Evolutionary conservation across 176 grass and related monocot species (phyloP), one percentile per base, ranked within the genome.

Genomic region (Oryza coarctata): DNA sequence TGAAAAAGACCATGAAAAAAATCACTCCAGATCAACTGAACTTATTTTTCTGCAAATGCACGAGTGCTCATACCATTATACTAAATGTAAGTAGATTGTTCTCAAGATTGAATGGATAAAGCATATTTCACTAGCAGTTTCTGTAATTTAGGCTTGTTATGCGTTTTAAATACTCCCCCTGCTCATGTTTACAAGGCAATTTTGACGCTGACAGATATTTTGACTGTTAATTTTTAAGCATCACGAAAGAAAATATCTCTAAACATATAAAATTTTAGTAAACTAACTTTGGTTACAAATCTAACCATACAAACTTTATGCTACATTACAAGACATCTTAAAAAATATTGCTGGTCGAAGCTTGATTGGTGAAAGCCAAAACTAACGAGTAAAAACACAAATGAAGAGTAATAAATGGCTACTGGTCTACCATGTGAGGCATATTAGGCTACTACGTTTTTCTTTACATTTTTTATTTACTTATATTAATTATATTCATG

Each of bases 1-100:
- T 94, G 52, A 60, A 89, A 60, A 75, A 67, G 35, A 79, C 4
- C 17, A 12, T 33, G 66, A 43, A 66, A 43, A 66, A 45, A 57
- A 81, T 52, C 34, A 77, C 14, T 17, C 58, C 41, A 71, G 70
- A 68, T 20, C 32, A 70, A 75, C 15, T 41, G 1, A 29, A 44
- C 55, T 60, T 60, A 71, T 52, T 55, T 85, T 85, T 2, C 26
- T 27, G 33, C 10, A 25, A 85, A 81, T 77, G 27, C 26, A 58
- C 7, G 0, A 2, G 34, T 63, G 25, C 31, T 62, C 64, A 77
- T 63, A 74, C 2, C 12, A 69, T 67, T 62, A 80, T 32, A 70
- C n/a, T 33, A 1, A 70, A 44, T 73, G 25, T 12, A 49, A 31
- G 2, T 49, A 25, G 18, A 12, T 47, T 79, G 20, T 47, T 68